A percentile compares a stretch with the other conserved stretches of the same genome.
phyloP scores from a whole-genome alignment of 2,329 filamentous ascomycete species.

The Fusarium beomiforme region DNA sequence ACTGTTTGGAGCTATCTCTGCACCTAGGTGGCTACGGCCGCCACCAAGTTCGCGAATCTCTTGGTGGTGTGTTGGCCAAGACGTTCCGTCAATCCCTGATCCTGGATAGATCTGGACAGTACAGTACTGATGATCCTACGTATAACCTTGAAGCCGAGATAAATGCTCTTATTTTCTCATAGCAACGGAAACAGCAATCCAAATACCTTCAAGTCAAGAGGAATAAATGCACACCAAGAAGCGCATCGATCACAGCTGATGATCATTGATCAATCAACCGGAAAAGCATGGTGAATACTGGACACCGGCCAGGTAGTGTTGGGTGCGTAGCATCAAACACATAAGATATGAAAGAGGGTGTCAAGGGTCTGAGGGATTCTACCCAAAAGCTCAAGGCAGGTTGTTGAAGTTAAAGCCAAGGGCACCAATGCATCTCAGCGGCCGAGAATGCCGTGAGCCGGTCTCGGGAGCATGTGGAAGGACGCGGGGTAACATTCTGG shows the following conservation, averaged over 20 bases:
- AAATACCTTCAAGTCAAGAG: not conserved
- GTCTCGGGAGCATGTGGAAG: conserved; percentile 41
- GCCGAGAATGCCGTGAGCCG: conserved; percentile 42
- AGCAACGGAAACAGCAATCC: not conserved
- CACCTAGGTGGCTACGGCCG: conserved; percentile 23
- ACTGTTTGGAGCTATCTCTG: conserved; percentile 17
- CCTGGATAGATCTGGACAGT: not conserved
- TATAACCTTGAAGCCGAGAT: not conserved
- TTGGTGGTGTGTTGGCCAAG: conserved; percentile 24
- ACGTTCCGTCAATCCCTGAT: not conserved
- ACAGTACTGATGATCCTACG: not conserved
- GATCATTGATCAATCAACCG: conserved; percentile 11
- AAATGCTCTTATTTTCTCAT: not conserved
- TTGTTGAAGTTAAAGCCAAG: conserved; percentile 20
- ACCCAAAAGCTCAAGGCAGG: conserved; percentile 8
- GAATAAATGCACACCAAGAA: not conserved
- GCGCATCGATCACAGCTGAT: not conserved
- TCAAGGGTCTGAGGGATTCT: conserved; percentile 10
- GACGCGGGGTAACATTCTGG: conserved; percentile 39
- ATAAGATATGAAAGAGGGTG: conserved; percentile 18
- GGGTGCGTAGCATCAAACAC: conserved; percentile 5
- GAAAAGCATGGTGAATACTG: conserved; percentile 2
- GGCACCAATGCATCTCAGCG: conserved; percentile 33
- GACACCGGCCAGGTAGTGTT: not conserved
- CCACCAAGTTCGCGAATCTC: conserved; percentile 41